Evolutionary conservation across 371 early-diverging fungal species (phyloP), one percentile per base, ranked within the genome.

Genomic region (Mucor mucedo): DNA sequence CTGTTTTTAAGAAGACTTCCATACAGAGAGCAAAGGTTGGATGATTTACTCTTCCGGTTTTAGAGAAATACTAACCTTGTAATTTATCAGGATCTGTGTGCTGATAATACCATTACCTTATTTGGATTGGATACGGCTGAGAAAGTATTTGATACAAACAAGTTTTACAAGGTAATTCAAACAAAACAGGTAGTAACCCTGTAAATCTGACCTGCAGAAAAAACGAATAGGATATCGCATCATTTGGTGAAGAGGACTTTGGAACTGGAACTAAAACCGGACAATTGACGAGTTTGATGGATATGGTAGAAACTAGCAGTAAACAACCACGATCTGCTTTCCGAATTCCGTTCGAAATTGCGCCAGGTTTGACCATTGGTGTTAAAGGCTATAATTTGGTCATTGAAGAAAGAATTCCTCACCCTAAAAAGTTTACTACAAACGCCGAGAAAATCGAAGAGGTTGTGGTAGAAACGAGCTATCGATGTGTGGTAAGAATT

Each of bases 101-200:
- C 78, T 41, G 86, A 84, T n/a, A 80, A 82, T 44, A 74, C 72
- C 8, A 79, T 87, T 42, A 83, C 85, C 30, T 65, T 87, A n/a
- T 88, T 88, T 72, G 80, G 84, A 16, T 63, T 87, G 14, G 76
- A 86, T 56, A 75, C 63, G 38, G 59, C 69, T 3, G 71, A 65
- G n/a, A 76, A 79, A 32, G 41, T 35, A 9, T 88, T 88, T 57
- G 75, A 82, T 45, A 62, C 68, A 13, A 68, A 62, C 2, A 55
- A 69, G 41, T 88, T 88, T 63, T 88, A 86, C 57, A 68, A 68
- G 69, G 87, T 82, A 76, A 63, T 55, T 13, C 21, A 49, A 41
- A 40, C 21, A 28, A 45, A 33, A 33, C 11, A 14, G 32, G 14
- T 11, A 0, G 11, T n/a, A 21, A 21, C 0, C 21, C 1, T 21